Evolutionary conservation across 495 filamentous ascomycete genomes (phyloP).

Genomic region (Tuber calosporum): DNA sequence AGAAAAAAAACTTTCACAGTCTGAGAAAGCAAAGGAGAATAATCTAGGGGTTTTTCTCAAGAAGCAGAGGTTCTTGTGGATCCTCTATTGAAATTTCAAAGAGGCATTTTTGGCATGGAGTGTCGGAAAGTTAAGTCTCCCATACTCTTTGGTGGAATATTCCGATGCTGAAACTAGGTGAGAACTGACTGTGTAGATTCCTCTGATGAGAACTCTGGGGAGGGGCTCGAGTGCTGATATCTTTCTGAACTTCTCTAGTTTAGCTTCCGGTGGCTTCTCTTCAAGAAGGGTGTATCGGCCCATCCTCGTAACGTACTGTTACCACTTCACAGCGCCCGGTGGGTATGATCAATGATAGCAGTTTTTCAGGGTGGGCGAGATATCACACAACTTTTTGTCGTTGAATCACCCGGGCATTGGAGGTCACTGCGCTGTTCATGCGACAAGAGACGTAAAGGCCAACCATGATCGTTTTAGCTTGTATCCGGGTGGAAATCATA

Average conservation of each 20-base stretch:
- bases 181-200: neutral
- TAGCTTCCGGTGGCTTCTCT: neutral
- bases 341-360: neutral
- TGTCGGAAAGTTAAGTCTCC: too few relatives aligned
- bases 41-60: too few relatives aligned
- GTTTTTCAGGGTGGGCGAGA: too few relatives aligned
- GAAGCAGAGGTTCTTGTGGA: too few relatives aligned
- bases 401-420: neutral
- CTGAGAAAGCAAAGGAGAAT: too few relatives aligned
- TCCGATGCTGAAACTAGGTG: neutral
- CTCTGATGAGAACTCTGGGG: neutral
- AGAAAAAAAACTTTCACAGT: too few relatives aligned
- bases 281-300: neutral
- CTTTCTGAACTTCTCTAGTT: neutral
- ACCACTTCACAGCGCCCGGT: neutral
- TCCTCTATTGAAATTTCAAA: too few relatives aligned
- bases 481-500: neutral
- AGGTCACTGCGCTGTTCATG: neutral
- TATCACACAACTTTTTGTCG: neutral
- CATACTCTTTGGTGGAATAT: too few relatives aligned
- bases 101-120: too few relatives aligned
- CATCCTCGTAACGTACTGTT: neutral
- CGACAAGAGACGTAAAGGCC: neutral
- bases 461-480: neutral
- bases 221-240: neutral